Percentiles rank a stretch among this genome's conserved stretches.
Conservation (phyloP, 495 filamentous ascomycete species). For the Bathelium albidoporum region DNA sequence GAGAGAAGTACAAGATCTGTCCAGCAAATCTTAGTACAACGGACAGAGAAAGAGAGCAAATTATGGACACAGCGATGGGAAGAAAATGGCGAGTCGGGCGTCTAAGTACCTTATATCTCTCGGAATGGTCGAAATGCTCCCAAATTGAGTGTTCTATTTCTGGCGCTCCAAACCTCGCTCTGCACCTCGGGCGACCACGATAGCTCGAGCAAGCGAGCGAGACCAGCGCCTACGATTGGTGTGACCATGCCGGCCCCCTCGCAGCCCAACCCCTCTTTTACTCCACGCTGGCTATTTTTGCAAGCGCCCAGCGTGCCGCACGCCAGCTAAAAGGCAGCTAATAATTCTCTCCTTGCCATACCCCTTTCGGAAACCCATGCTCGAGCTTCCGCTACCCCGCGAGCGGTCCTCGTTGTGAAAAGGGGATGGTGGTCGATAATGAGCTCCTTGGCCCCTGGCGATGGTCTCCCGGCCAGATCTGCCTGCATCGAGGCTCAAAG, state of each 20-base stretch:
- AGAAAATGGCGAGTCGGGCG: conserved; percentile 10
- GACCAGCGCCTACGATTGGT: not conserved
- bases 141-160: conserved; percentile 30
- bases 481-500: conserved; percentile 3
- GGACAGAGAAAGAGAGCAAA: conserved; percentile 29
- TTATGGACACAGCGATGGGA: conserved; percentile 26
- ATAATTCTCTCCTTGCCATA: not conserved
- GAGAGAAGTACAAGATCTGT: conserved; percentile 30
- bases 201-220: not conserved
- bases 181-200: not conserved
- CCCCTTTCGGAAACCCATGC: not conserved
- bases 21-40: conserved; percentile 24
- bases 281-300: not conserved
- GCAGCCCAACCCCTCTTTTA: not conserved
- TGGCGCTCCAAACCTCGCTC: conserved; percentile 13
- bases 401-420: not conserved
- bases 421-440: not conserved
- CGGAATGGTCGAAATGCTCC: conserved; percentile 21
- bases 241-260: not conserved
- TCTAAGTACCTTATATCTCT: conserved; percentile 32
- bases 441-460: not conserved
- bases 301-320: not conserved
- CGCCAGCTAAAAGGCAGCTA: not conserved
- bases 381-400: not conserved
- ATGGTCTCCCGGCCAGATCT: not conserved